Evolutionary conservation across 306 rosid genomes (phyloP), one percentile per base, ranked within the genome.

Genomic region (Vachellia collinsii): DNA sequence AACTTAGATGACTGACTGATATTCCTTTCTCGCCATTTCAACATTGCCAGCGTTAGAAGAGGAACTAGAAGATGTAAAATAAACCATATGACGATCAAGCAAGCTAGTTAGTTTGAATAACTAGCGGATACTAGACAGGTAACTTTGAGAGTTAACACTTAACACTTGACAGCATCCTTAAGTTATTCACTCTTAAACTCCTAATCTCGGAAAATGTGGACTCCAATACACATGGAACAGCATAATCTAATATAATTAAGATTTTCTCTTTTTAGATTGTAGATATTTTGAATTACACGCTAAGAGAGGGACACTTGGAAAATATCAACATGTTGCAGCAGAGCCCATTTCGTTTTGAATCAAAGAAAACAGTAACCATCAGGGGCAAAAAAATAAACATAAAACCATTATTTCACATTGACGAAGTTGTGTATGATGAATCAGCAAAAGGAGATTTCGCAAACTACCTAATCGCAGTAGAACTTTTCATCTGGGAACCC

Each of bases 381-480:
- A 34, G 6, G 13, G 20, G 37, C n/a, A 29, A 29, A 43, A 70
- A 70, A 47, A 14, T 17, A 19, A 70, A 48, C 12, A 51, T 12
- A 38, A 34, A 11, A 17, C 77, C 46, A 5, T 17, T 11, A 51
- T 36, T 37, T 72, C 17, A 29, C 62, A 1, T 0, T 9, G 43
- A 48, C 39, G 3, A n/a, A 73, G 20, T 7, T 36, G 1, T 51
- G 11, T 16, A 20, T 1, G 19, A 68, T 41, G 10, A 10, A 51
- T 37, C 1, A 51, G 8, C 29, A 34, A 62, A 36, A 50, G 20
- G 34, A 51, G 34, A 51, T 72, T 9, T 11, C 56, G 23, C 34
- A 51, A 23, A 47, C 39, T 0, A 56, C 88, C 88, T 90, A 88
- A 71, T 71, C 39, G 61, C 56, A 20, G 43, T 16, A 16, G 1